These are phyloP conservation scores for Yueomyces sinensis DNA, from an alignment of 805 yeast genomes.

Conservation along the genomic window DNA sequence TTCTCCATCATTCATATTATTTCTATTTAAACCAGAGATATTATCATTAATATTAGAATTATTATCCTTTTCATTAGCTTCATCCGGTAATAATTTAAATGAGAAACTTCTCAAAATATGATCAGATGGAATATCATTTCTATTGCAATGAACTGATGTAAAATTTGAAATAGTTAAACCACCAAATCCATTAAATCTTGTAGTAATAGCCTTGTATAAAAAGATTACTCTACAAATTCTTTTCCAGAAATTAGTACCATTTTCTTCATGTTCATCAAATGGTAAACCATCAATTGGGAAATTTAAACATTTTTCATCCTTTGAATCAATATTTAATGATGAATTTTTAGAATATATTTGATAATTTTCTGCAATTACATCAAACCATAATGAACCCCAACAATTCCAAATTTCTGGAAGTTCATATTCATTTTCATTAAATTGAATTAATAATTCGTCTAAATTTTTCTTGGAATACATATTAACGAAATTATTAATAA, in stretches of 20 bases:
- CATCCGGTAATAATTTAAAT: slow-evolving; percentile 10
- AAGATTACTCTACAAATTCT: slow-evolving; percentile 20
- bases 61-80: background rate
- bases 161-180: slow-evolving; percentile 7
- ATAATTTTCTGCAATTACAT: slow-evolving; percentile 36
- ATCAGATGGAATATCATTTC: slow-evolving; percentile 6
- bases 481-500: slow-evolving; percentile 13
- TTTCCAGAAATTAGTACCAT: slow-evolving; percentile 23
- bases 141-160: slow-evolving; percentile 7
- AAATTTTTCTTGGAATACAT: slow-evolving; percentile 15
- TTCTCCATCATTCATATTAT: background rate
- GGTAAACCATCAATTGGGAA: slow-evolving; percentile 51
- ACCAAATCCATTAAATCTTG: slow-evolving; percentile 8
- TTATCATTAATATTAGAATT: background rate
- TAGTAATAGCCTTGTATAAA: slow-evolving; percentile 20
- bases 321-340: slow-evolving; percentile 16
- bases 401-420: slow-evolving; percentile 73
- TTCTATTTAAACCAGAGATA: background rate
- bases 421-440: slow-evolving; percentile 42
- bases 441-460: slow-evolving; percentile 33
- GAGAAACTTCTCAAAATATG: slow-evolving; percentile 11
- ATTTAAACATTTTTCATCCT: slow-evolving; percentile 42
- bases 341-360: slow-evolving; percentile 27
- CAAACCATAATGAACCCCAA: slow-evolving; percentile 79
- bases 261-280: slow-evolving; percentile 27